Conservation (phyloP, 1,139 yeast genomes). For the Blastobotrys apis region DNA sequence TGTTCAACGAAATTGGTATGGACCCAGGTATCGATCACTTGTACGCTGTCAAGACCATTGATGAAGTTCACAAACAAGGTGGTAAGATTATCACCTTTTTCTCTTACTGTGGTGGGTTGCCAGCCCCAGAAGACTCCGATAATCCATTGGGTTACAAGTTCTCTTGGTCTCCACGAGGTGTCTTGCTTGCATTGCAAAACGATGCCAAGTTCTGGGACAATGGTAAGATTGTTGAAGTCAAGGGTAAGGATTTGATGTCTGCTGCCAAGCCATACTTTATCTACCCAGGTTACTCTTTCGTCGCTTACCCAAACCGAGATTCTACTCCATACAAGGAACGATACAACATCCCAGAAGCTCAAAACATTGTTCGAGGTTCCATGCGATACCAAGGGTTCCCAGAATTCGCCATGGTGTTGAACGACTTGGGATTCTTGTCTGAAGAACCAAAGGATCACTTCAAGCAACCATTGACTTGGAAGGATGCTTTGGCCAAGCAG, state of each 20-base stretch:
- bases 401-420: constrained; percentile 90
- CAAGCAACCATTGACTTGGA: constrained; percentile 68
- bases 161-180: constrained; percentile 99
- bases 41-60: constrained; percentile 96
- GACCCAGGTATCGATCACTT: constrained; percentile 99
- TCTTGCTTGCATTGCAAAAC: constrained; percentile 89
- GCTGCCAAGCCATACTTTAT: constrained; percentile 93
- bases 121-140: constrained; percentile 96
- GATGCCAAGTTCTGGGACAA: constrained; percentile 84
- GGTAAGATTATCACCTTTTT: constrained; percentile 93
- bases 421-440: constrained; percentile 86
- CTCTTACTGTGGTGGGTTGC: constrained; percentile 97
- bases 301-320: constrained; percentile 97
- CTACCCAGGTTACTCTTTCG: constrained; percentile 93
- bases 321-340: constrained; percentile 90
- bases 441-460: constrained; percentile 66
- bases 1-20: constrained; percentile 53
- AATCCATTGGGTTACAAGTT: constrained; percentile 98
- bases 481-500: constrained; percentile 73
- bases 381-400: constrained; percentile 98
- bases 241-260: constrained; percentile 90
- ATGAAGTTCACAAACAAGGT: constrained; percentile 85
- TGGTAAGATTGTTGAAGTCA: constrained; percentile 74
- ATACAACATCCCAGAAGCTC: constrained; percentile 94
- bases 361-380: constrained; percentile 94